Base-by-base conservation (phyloP, 108 stramenopile genomes). In the Schizochytrium sp. region DNA sequence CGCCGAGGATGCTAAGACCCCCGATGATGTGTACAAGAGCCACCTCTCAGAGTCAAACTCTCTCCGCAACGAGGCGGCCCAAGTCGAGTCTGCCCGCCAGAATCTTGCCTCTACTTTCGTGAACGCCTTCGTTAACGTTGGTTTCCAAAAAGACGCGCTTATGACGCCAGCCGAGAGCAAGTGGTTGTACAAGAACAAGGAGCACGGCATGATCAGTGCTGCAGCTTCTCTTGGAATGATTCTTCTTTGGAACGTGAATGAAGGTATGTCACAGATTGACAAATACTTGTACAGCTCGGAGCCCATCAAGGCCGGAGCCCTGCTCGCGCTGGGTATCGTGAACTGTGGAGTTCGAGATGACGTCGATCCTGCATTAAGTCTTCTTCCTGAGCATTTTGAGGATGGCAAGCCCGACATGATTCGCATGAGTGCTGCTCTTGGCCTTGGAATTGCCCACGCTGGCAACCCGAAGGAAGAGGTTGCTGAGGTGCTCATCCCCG, bases 11-110 rank as follows among this genome's bases (percentile, higher is more conserved):
- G 94, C 98, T 13, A 97, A 97, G 89, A 97, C 96, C 56, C 96
- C 98, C 2, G 98, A 99, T 93, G 98, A 99, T 89, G 98, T 99
- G 87, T 99, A 98, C 96, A 99, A 99, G 94, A 96, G 94, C 90
- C 98, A 98, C 92, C 94, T 99, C 88, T 96, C 97, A 15, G 99
- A 99, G 92, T 96, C 96, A 46, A 96, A 95, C 17, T 97, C 97
- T 5, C 13, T 72, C n/a, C 96, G 97, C 90, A 94, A 93, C 87
- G 94, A 95, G 57, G 96, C 93, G 4, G 96, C 92, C 1, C 93
- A 95, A 72, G 97, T 99, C 38, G 98, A 99, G 90, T 98, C 97
- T 13, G 99, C 99, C 49, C 95, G 98, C 58, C 98, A 97, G 7
- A 99, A 99, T 91, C 95, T 99, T 89, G 98, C 99, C 17, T 96